Evolutionary conservation across 768 basidiomycete genomes (phyloP).

Genomic region (Tremella mesenterica): DNA sequence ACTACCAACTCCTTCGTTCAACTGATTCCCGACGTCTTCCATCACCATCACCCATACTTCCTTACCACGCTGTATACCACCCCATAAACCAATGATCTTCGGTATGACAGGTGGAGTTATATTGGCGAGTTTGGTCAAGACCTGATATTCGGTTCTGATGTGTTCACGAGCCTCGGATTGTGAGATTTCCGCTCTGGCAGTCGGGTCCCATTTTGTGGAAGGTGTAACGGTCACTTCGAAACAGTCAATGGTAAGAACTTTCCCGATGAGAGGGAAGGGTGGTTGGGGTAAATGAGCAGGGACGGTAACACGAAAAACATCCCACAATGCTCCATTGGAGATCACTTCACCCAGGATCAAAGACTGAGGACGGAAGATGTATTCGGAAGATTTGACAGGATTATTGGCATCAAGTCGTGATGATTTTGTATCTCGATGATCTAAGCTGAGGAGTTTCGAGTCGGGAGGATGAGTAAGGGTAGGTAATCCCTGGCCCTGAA

Average conservation of each 20-base stretch:
- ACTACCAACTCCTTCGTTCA: too few relatives aligned
- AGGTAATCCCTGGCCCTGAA: too few relatives aligned
- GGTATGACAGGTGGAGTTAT: background rate
- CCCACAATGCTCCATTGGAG: background rate
- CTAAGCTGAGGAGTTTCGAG: too few relatives aligned
- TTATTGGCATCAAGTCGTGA: too few relatives aligned
- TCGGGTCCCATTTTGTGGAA: background rate
- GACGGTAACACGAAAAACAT: background rate
- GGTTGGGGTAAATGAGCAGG: background rate
- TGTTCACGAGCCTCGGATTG: background rate
- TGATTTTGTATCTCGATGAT: too few relatives aligned
- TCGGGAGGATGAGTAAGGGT: too few relatives aligned
- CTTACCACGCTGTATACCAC: background rate
- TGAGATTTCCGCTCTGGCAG: background rate
- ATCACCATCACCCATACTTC: background rate
- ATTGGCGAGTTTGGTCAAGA: background rate
- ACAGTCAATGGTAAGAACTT: background rate
- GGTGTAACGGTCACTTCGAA: background rate
- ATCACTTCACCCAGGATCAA: background rate
- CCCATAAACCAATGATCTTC: background rate
- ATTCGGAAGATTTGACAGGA: too few relatives aligned
- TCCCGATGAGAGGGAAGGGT: background rate
- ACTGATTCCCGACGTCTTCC: background rate
- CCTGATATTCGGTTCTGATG: background rate
- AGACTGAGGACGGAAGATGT: too few relatives aligned